A percentile compares a stretch with the other conserved stretches of the same genome.
These are phyloP conservation scores for Nicotiana attenuata DNA, from an alignment of 257 asterid genomes.

Conservation along the genomic window DNA sequence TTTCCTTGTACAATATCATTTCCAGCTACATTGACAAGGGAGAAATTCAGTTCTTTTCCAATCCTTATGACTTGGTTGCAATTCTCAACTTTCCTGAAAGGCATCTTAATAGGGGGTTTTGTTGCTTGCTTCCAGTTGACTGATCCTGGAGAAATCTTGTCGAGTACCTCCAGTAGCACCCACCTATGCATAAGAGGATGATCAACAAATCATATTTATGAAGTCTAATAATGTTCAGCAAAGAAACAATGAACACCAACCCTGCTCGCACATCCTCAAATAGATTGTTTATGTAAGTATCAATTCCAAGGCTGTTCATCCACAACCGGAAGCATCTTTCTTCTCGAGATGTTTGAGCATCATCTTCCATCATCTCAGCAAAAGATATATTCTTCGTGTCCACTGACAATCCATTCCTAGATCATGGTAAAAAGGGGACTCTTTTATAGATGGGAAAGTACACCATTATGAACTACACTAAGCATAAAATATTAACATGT, in stretches of 20 bases:
- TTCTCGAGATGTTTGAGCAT: slow-evolving; percentile 86
- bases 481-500: not conserved
- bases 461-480: not conserved
- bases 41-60: slow-evolving; percentile 72
- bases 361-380: slow-evolving; percentile 90
- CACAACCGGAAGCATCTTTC: slow-evolving; percentile 95
- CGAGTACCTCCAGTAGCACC: slow-evolving; percentile 74
- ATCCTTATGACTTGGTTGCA: slow-evolving; percentile 84
- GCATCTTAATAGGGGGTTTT: slow-evolving; percentile 84
- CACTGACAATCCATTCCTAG: slow-evolving; percentile 73
- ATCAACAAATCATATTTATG: slow-evolving; percentile 6
- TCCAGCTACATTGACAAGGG: slow-evolving; percentile 93
- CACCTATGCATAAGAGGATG: slow-evolving; percentile 45
- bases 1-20: slow-evolving; percentile 90
- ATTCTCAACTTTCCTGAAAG: slow-evolving; percentile 83
- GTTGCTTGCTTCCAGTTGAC: slow-evolving; percentile 83
- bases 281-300: slow-evolving; percentile 58
- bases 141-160: slow-evolving; percentile 60
- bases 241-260: slow-evolving; percentile 35
- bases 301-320: slow-evolving; percentile 94
- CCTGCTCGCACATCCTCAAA: slow-evolving; percentile 86
- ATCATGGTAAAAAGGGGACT: not conserved
- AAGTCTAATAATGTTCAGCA: not conserved
- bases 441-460: not conserved
- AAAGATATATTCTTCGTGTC: slow-evolving; percentile 55